phyloP scores from a whole-genome alignment of 129 eudicot species.

The Apium graveolens region DNA sequence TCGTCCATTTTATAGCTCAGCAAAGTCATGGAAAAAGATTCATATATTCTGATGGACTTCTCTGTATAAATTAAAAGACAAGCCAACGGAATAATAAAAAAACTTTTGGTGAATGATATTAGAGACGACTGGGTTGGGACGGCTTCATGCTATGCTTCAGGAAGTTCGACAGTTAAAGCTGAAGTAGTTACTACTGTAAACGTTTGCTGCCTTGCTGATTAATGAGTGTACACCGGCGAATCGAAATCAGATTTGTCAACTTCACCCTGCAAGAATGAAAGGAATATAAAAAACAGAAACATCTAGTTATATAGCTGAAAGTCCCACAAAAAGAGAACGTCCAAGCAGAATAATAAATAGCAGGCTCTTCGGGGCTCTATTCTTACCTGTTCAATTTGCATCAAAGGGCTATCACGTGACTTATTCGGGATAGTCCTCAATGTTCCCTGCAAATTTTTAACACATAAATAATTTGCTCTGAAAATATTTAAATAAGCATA shows the following conservation, averaged over 20 bases:
- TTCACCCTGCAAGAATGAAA: slow-evolving; percentile 4
- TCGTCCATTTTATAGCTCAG: too few species aligned
- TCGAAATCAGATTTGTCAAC: background rate
- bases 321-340: background rate
- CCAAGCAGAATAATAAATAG: background rate
- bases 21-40: too few species aligned
- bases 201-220: background rate
- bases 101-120: background rate
- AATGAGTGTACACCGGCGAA: background rate
- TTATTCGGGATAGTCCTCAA: background rate
- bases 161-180: background rate
- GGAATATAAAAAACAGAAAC: background rate
- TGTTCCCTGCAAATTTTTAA: slow-evolving; percentile 2
- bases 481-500: background rate
- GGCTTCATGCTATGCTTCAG: background rate
- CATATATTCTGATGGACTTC: too few species aligned
- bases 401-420: background rate
- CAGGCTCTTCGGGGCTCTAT: background rate
- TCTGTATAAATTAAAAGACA: too few species aligned
- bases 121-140: too few species aligned
- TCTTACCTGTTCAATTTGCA: slow-evolving; percentile 1
- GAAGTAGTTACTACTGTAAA: background rate
- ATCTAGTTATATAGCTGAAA: background rate
- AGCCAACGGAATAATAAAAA: too few species aligned
- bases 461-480: background rate